These are phyloP conservation scores for Euphorbia tirucalli DNA, from an alignment of 345 rosid species.

Conservation along the genomic window DNA sequence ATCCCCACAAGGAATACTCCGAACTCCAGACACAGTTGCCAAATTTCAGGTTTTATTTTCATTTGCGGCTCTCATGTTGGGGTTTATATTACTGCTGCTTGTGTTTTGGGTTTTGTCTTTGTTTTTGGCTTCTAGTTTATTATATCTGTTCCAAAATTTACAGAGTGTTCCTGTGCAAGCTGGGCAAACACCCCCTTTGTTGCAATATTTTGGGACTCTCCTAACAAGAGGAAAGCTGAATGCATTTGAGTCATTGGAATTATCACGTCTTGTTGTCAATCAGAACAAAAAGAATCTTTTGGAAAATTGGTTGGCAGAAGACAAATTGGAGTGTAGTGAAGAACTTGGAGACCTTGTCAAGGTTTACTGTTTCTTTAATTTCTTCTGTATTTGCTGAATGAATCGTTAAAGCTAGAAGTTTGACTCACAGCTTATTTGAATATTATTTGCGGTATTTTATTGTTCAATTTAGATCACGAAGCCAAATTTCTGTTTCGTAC, in stretches of 20 bases:
- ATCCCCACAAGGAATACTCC: slow-evolving; percentile 94
- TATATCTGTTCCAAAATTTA: slow-evolving; percentile 15
- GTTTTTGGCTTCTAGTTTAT: not conserved
- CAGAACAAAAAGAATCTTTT: slow-evolving; percentile 96
- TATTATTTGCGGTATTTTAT: not conserved
- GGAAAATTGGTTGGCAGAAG: slow-evolving; percentile 98
- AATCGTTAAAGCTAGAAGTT: not conserved
- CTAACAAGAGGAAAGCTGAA: slow-evolving; percentile 93
- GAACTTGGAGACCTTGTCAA: slow-evolving; percentile 99
- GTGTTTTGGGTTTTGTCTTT: not conserved
- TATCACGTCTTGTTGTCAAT: slow-evolving; percentile 97
- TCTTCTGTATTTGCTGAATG: not conserved
- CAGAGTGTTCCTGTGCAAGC: slow-evolving; percentile 99
- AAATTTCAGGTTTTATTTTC: slow-evolving; percentile 78
- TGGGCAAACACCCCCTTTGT: slow-evolving; percentile 95
- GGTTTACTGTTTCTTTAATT: slow-evolving; percentile 43
- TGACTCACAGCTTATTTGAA: not conserved
- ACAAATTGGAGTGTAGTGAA: slow-evolving; percentile 97
- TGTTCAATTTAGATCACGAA: not conserved
- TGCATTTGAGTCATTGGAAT: slow-evolving; percentile 92
- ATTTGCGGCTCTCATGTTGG: slow-evolving; percentile 8
- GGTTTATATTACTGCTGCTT: not conserved
- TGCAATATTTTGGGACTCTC: slow-evolving; percentile 98
- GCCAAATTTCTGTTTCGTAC: not conserved
- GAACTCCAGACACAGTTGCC: slow-evolving; percentile 96